Evolutionary conservation across 495 filamentous ascomycete genomes (phyloP), one percentile per base, ranked within the genome.

Genomic region (Aspergillus wentii): DNA sequence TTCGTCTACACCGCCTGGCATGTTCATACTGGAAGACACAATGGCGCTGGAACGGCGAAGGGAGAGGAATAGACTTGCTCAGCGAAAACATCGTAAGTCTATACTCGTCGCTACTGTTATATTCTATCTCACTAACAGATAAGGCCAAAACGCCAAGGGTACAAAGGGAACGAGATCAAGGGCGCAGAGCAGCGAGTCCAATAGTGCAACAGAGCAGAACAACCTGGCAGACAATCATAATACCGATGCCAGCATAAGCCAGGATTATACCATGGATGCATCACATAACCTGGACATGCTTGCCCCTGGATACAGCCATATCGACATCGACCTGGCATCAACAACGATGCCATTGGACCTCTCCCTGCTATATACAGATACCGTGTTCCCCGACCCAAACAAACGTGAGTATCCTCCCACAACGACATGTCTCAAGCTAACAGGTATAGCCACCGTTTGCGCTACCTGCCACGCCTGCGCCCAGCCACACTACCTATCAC

Each of bases 1-100:
- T n/a, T n/a, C n/a, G n/a, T n/a, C n/a, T n/a, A n/a, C n/a, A n/a
- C n/a, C n/a, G n/a, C n/a, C n/a, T n/a, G n/a, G n/a, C n/a, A n/a
- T n/a, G n/a, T n/a, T n/a, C n/a, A n/a, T n/a, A n/a, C n/a, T n/a
- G 36, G 35, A 40, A 5, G 61, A 41, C 9, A 21, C 18, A 16
- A 17, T 33, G 13, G 38, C 38, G 6, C 30, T 41, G 9, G 38
- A 41, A 33, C 14, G 30, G 22, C 38, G 38, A 11, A 23, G 38
- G 14, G 38, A 41, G 21, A 19, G 38, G 9, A 41, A 41, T 15
- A 32, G 38, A 8, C 17, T 41, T 5, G 38, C 38, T 8, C 38
- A 41, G 17, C 38, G 38, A 11, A 41, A 26, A 33, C 38, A 41
- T 26, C 30, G 38, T 41, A 41, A 8, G 16, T 37, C 11, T 8